These are phyloP conservation scores for Crithidia expoeki DNA, from an alignment of 208 protist genomes.

Conservation along the genomic window DNA sequence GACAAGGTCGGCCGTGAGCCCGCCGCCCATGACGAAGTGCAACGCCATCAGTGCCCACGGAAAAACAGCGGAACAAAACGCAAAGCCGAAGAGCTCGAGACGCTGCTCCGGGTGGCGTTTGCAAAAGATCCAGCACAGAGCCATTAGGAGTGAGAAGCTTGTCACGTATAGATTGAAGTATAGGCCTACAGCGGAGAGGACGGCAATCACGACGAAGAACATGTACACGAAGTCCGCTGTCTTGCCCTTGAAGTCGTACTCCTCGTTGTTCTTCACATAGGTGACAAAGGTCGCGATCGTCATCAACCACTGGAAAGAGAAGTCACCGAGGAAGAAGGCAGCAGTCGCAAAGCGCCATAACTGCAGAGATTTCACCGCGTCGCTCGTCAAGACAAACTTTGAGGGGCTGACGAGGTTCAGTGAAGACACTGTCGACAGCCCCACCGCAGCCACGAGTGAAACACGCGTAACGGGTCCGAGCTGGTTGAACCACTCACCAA, in stretches of 20 bases:
- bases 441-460: constrained; percentile 45
- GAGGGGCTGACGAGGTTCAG: constrained; percentile 41
- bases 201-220: constrained; percentile 56
- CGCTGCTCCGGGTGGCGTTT: constrained; percentile 72
- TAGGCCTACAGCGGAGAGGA: constrained; percentile 36
- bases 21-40: constrained; percentile 68
- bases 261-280: constrained; percentile 82
- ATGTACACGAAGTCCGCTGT: constrained; percentile 83
- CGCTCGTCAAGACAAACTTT: constrained; percentile 41
- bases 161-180: constrained; percentile 50
- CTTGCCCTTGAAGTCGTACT: constrained; percentile 70
- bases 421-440: constrained; percentile 47
- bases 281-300: constrained; percentile 78
- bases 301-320: constrained; percentile 85
- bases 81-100: constrained; percentile 78
- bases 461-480: constrained; percentile 65
- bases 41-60: constrained; percentile 84
- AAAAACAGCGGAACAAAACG: constrained; percentile 76
- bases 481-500: constrained; percentile 73
- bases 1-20: constrained; percentile 59
- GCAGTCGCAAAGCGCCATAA: constrained; percentile 75
- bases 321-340: constrained; percentile 79
- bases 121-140: constrained; percentile 91
- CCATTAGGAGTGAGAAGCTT: constrained; percentile 70
- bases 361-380: constrained; percentile 49